phyloP scores from a whole-genome alignment of 176 grass and related monocot genomes.

The Rhynchospora breviuscula region DNA sequence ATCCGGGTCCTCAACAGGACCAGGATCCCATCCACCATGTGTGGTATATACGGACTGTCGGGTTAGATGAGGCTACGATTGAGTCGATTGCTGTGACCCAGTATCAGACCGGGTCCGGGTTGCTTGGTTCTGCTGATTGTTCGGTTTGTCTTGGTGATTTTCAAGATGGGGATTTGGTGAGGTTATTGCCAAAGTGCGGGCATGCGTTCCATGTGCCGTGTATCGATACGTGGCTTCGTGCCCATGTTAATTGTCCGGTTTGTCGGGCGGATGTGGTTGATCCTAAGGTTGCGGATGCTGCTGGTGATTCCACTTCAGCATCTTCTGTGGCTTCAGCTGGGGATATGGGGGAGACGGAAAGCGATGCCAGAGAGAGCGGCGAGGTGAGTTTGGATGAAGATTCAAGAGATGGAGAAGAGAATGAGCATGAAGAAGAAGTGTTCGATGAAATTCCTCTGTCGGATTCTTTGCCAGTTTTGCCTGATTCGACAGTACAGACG shows the following conservation, averaged over 20 bases:
- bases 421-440: slow-evolving; percentile 14
- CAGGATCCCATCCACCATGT: slow-evolving; percentile 50
- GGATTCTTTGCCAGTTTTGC: background rate
- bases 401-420: background rate
- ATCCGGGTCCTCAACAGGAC: background rate
- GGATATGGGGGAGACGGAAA: background rate
- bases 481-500: background rate
- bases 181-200: slow-evolving; percentile 73
- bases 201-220: slow-evolving; percentile 81
- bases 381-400: slow-evolving; percentile 11
- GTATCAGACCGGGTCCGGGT: slow-evolving; percentile 8
- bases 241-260: slow-evolving; percentile 77
- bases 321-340: background rate
- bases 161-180: slow-evolving; percentile 76
- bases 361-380: background rate
- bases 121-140: slow-evolving; percentile 51
- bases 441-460: background rate
- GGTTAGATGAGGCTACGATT: slow-evolving; percentile 68
- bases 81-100: slow-evolving; percentile 35
- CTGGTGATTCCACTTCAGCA: background rate
- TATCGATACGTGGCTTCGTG: slow-evolving; percentile 84
- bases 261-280: slow-evolving; percentile 60
- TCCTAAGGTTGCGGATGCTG: background rate
- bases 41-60: slow-evolving; percentile 84
- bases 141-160: slow-evolving; percentile 79